Conservation (phyloP, 352 stramenopile species). For the Thalassiosira mediterranea region DNA sequence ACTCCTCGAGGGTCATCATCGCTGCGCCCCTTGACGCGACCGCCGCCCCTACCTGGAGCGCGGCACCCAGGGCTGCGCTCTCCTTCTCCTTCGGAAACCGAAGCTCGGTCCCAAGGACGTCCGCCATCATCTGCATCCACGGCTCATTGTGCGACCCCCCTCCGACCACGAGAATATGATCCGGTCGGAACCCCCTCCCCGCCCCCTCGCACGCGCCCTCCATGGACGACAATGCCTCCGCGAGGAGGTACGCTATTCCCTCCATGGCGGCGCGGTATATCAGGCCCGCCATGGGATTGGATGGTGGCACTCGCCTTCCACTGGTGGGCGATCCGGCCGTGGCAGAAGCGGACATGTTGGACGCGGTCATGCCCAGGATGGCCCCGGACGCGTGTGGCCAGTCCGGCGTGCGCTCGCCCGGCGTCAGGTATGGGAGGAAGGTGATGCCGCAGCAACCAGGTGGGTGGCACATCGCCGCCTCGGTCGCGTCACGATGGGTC, state of each 20-base stretch:
- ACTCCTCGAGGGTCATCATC: constrained; percentile 5
- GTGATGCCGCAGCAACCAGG: constrained; percentile 43
- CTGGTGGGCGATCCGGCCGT: background rate
- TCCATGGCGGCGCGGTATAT: constrained; percentile 46
- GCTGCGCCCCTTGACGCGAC: constrained; percentile 14
- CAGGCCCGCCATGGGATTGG: constrained; percentile 27
- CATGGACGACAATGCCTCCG: constrained; percentile 26
- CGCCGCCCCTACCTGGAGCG: constrained; percentile 41
- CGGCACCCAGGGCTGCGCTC: constrained; percentile 44
- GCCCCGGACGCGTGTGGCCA: constrained; percentile 43
- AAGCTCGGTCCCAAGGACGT: constrained; percentile 29
- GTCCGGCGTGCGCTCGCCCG: constrained; percentile 48
- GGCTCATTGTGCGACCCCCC: constrained; percentile 42
- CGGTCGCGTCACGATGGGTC: constrained; percentile 32
- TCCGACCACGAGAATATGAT: constrained; percentile 34
- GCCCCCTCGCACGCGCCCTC: constrained; percentile 6
- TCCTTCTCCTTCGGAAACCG: constrained; percentile 42
- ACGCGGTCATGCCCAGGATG: constrained; percentile 36
- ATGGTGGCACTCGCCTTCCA: background rate
- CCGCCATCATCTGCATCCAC: constrained; percentile 52
- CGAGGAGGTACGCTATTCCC: constrained; percentile 39
- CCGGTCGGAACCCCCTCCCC: constrained; percentile 15
- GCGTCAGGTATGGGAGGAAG: constrained; percentile 45
- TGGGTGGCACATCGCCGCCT: constrained; percentile 9
- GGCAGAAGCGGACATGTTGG: constrained; percentile 17